A percentile compares a stretch with the other conserved stretches of the same genome.
These are phyloP conservation scores for Fusarium virguliforme DNA, from an alignment of 2,329 filamentous ascomycete genomes.

Conservation along the genomic window DNA sequence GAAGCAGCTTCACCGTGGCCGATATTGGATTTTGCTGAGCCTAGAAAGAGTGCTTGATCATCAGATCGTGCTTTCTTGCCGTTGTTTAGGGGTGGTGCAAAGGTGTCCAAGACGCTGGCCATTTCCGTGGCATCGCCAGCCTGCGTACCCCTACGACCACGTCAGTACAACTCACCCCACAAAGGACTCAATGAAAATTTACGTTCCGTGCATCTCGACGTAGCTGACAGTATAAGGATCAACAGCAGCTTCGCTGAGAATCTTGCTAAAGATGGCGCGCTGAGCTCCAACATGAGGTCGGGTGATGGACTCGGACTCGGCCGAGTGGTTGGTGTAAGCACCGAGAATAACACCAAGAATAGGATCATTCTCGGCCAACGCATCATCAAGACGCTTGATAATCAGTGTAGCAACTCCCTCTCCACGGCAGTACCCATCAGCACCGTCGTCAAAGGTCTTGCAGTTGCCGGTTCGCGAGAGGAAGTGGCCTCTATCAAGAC, in stretches of 20 bases:
- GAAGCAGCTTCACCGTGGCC: slow-evolving; percentile 77
- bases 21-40: slow-evolving; percentile 76
- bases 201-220: slow-evolving; percentile 86
- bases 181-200: slow-evolving; percentile 2
- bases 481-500: slow-evolving; percentile 76
- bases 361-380: slow-evolving; percentile 73
- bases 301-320: slow-evolving; percentile 80
- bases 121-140: slow-evolving; percentile 89
- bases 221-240: slow-evolving; percentile 85
- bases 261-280: slow-evolving; percentile 71
- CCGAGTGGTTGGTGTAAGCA: slow-evolving; percentile 80
- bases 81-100: slow-evolving; percentile 56
- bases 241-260: slow-evolving; percentile 81
- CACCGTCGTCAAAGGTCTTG: slow-evolving; percentile 71
- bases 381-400: slow-evolving; percentile 66
- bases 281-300: slow-evolving; percentile 78
- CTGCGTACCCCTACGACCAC: slow-evolving; percentile 79
- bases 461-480: slow-evolving; percentile 64
- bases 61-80: slow-evolving; percentile 29
- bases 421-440: slow-evolving; percentile 71
- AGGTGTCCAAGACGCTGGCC: slow-evolving; percentile 78
- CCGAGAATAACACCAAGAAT: slow-evolving; percentile 75
- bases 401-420: slow-evolving; percentile 66
- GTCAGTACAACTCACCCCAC: background rate
- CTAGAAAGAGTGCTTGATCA: slow-evolving; percentile 65